Percentiles rank a stretch among this genome's conserved stretches.
Conservation (phyloP, 192 early-diverging fungal genomes). For the Coemansia sp. region DNA sequence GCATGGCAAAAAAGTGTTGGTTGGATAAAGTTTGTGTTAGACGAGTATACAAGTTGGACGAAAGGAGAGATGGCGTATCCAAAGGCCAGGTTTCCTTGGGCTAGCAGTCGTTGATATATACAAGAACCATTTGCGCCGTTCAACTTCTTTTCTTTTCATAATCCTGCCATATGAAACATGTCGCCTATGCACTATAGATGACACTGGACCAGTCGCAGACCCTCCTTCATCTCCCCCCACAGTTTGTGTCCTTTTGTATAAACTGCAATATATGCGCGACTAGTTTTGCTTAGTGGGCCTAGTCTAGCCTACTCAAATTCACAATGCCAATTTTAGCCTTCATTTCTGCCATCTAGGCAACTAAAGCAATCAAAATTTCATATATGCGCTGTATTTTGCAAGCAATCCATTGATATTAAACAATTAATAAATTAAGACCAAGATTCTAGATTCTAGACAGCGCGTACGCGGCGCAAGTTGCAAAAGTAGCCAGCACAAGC, state of each 20-base stretch:
- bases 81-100: background rate
- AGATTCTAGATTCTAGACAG: slow-evolving; percentile 18
- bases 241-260: too few species aligned
- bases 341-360: background rate
- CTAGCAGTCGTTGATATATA: background rate
- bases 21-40: background rate
- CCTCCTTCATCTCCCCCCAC: background rate
- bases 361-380: background rate
- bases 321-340: background rate
- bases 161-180: slow-evolving; percentile 8
- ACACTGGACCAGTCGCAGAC: background rate
- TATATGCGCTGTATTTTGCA: background rate
- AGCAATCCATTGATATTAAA: slow-evolving; percentile 2
- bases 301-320: background rate
- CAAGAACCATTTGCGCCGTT: background rate
- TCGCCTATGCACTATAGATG: background rate
- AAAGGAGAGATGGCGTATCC: background rate
- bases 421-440: background rate
- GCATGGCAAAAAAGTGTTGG: too few species aligned
- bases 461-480: slow-evolving; percentile 30
- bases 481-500: slow-evolving; percentile 18
- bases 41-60: background rate
- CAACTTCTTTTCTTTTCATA: background rate
- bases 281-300: background rate
- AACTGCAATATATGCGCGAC: background rate